Evolutionary conservation across 176 grass and related monocot genomes (phyloP), one percentile per base, ranked within the genome.

Genomic region (Carex cristatella): DNA sequence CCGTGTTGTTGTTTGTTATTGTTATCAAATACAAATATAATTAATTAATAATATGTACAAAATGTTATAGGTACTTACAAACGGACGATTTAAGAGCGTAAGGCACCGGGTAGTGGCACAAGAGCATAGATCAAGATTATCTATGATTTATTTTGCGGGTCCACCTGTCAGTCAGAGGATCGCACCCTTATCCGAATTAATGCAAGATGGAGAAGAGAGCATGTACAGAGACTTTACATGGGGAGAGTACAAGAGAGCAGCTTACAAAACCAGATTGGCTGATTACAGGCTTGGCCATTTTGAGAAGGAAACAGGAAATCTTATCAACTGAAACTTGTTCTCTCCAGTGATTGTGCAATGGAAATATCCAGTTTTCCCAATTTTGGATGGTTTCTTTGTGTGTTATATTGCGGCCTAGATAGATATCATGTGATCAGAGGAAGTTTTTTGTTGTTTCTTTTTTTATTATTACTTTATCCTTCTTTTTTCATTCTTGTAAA

Each of bases 61-160:
- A 51, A 51, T 51, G 48, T 18, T 19, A 12, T 31, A 97, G 91
- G 94, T 92, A 0, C 82, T 97, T 80, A 94, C 94, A 71, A 97
- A 97, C 10, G 92, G 94, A 56, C 86, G 92, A 73, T 86, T 97
- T 68, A 91, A 69, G 80, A 93, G 94, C 10, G 94, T 94, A 40
- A 84, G 79, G 86, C 94, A 97, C 79, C 49, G 90, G 84, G 94
- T 97, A 76, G 84, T 90, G 87, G 87, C 87, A 37, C 88, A 85
- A 63, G 87, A 85, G 33, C 46, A 84, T 8, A 92, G 92, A 81
- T 87, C 94, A 33, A 82, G 94, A 69, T 46, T 94, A 57, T 97
- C 92, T 10, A 92, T 93, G 89, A 93, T 97, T 79, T 97, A 92
- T 84, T 97, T 97, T 57, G 91, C 84, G 51, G 94, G 94, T 16